phyloP scores from a whole-genome alignment of 345 rosid genomes.

The Euclidium syriacum region DNA sequence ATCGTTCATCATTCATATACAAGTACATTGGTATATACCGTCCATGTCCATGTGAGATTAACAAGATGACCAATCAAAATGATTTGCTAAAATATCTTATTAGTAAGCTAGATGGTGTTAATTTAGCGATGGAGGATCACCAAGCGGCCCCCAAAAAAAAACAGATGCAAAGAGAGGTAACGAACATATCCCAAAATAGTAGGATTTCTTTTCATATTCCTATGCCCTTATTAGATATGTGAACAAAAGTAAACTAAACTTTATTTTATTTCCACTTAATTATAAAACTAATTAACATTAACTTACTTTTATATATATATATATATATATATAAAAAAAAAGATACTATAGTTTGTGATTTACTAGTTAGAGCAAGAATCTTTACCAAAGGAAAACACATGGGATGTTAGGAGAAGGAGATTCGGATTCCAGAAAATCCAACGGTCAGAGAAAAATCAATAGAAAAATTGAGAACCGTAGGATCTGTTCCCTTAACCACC shows the following conservation, averaged over 20 bases:
- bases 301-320: no score
- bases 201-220: conserved; percentile 12
- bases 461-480: conserved; percentile 25
- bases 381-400: conserved; percentile 23
- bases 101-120: neutral
- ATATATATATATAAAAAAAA: neutral
- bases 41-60: conserved; percentile 4
- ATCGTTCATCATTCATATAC: no score
- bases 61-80: conserved; percentile 9
- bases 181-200: conserved; percentile 28
- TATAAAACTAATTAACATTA: neutral
- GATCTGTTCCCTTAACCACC: conserved; percentile 37
- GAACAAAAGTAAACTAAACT: conserved; percentile 5
- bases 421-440: conserved; percentile 16
- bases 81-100: conserved; percentile 10
- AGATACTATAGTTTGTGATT: conserved; percentile 10
- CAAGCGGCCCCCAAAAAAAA: no score
- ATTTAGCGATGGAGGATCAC: neutral
- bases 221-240: conserved; percentile 17
- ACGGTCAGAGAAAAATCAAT: conserved; percentile 20
- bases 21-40: conserved; percentile 9
- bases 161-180: conserved; percentile 1
- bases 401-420: conserved; percentile 26
- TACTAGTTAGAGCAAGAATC: conserved; percentile 30
- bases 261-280: neutral